Conservation (phyloP, 768 basidiomycete genomes). For the Mycena alexandri region DNA sequence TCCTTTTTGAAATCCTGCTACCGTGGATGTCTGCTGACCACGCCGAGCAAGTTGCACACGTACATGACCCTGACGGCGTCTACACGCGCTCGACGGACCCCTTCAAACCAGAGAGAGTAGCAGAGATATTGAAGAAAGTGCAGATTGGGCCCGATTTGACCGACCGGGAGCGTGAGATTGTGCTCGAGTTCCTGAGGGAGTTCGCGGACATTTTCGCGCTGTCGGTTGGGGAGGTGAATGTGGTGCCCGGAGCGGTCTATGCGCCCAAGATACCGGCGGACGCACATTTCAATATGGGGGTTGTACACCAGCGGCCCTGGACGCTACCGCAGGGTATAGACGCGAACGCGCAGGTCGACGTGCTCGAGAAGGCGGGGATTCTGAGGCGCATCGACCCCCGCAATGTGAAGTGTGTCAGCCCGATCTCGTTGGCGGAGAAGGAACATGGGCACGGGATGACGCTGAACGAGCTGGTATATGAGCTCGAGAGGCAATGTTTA, state of each 20-base stretch:
- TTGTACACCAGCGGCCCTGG: constrained; percentile 35
- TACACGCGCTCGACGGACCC: constrained; percentile 42
- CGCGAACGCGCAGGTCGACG: constrained; percentile 4
- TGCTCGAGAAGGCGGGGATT: neutral
- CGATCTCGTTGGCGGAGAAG: neutral
- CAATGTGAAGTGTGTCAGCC: neutral
- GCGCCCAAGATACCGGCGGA: constrained; percentile 46
- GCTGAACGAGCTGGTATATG: neutral
- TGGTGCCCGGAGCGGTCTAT: constrained; percentile 45
- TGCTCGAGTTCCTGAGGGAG: constrained; percentile 42
- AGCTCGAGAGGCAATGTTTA: neutral
- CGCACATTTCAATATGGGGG: constrained; percentile 40
- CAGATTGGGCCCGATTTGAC: constrained; percentile 47
- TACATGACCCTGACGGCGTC: neutral
- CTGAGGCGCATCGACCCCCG: neutral
- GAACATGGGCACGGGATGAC: neutral
- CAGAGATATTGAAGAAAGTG: constrained; percentile 37
- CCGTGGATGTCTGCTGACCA: neutral
- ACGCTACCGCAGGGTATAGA: neutral
- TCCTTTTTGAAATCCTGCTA: neutral
- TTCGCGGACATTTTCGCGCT: constrained; percentile 56
- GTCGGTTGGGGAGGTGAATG: constrained; percentile 50
- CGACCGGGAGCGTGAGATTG: constrained; percentile 37
- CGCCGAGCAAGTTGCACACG: too few relatives aligned
- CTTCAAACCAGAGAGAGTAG: constrained; percentile 39